phyloP scores from a whole-genome alignment of 257 asterid species.

The Solanum neorickii region DNA sequence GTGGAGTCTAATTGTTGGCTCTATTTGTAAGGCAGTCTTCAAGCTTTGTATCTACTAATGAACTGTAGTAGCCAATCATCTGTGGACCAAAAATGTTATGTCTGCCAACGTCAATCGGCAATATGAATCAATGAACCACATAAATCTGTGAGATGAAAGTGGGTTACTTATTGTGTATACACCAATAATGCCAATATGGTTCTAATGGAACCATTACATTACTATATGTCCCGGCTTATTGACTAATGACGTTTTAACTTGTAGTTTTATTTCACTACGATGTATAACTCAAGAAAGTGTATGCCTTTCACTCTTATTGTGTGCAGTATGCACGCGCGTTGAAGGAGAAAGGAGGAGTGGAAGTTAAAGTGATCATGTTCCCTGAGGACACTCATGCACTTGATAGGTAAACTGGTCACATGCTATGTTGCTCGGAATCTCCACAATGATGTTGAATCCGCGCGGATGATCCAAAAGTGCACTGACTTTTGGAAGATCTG shows the following conservation, averaged over 20 bases:
- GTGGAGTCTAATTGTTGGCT: not conserved
- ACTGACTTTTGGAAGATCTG: not conserved
- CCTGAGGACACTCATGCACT: slow-evolving; percentile 70
- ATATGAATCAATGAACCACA: not conserved
- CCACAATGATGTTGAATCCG: not conserved
- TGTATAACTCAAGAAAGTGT: not conserved
- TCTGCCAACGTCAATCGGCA: not conserved
- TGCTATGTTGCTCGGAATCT: not conserved
- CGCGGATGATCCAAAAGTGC: not conserved
- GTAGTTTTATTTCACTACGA: not conserved
- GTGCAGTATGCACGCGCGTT: slow-evolving; percentile 71
- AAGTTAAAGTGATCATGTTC: slow-evolving; percentile 61
- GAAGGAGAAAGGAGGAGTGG: slow-evolving; percentile 74
- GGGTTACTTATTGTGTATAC: not conserved
- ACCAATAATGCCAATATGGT: not conserved
- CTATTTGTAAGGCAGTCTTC: not conserved
- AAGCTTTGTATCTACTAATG: not conserved
- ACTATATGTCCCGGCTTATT: not conserved
- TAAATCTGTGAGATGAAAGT: not conserved
- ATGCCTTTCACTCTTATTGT: not conserved
- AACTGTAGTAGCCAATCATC: not conserved
- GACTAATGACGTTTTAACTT: not conserved
- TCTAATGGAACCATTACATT: not conserved
- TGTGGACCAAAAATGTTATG: not conserved
- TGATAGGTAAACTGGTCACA: slow-evolving; percentile 34